phyloP scores from a whole-genome alignment of 2,329 filamentous ascomycete genomes.

The Arthrobotrys megalospora region DNA sequence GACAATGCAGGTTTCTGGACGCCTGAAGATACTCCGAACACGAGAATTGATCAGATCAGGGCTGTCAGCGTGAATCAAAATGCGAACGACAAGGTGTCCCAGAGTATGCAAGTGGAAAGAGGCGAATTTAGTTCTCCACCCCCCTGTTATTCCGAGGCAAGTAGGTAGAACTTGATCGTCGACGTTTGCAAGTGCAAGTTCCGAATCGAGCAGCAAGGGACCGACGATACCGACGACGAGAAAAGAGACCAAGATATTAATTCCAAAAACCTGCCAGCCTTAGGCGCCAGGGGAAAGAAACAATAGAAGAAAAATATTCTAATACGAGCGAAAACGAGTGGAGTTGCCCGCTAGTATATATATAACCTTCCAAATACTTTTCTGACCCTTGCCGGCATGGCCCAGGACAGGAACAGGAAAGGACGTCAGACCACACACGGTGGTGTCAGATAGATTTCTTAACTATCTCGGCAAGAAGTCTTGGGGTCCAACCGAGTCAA shows the following conservation, averaged over 20 bases:
- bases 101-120: conserved; percentile 24
- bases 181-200: conserved; percentile 22
- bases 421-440: conserved; percentile 44
- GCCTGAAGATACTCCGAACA: conserved; percentile 9
- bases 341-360: conserved; percentile 55
- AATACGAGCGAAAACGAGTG: conserved; percentile 31
- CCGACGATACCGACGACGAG: conserved; percentile 8
- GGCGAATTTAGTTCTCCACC: conserved; percentile 13
- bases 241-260: conserved; percentile 20
- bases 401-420: conserved; percentile 24
- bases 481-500: conserved; percentile 20
- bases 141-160: conserved; percentile 20
- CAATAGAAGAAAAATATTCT: conserved; percentile 5
- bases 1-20: conserved; percentile 54
- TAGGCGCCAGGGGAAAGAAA: neutral
- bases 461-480: conserved; percentile 39
- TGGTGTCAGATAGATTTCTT: conserved; percentile 35
- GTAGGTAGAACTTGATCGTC: neutral
- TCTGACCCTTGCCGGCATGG: neutral
- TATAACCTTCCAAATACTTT: conserved; percentile 60
- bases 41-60: conserved; percentile 22
- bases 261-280: conserved; percentile 37
- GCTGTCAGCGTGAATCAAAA: conserved; percentile 28
- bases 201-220: neutral
- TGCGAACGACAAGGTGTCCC: conserved; percentile 24